Percentiles rank a stretch among this genome's conserved stretches.
Conservation (phyloP, 2,329 filamentous ascomycete genomes). For the Aspergillus persii region DNA sequence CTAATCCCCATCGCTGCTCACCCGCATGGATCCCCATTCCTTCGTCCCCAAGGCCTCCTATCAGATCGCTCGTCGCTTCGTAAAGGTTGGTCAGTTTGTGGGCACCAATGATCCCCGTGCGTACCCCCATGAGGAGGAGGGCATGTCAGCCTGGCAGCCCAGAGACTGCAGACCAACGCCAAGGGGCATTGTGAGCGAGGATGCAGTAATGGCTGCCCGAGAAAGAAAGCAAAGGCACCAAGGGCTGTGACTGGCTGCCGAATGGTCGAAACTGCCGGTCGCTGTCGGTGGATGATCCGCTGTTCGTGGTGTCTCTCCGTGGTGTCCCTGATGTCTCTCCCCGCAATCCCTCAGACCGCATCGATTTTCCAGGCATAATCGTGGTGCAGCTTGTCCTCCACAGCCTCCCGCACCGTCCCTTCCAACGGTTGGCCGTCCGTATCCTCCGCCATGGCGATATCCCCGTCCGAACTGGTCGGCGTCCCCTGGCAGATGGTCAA, state of each 20-base stretch:
- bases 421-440: slow-evolving; percentile 48
- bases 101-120: background rate
- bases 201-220: background rate
- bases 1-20: background rate
- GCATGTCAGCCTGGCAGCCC: too few species aligned
- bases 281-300: background rate
- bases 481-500: slow-evolving; percentile 61
- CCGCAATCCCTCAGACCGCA: slow-evolving; percentile 27
- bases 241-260: too few species aligned
- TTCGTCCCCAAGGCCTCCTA: background rate
- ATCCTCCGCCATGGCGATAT: slow-evolving; percentile 46
- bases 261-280: background rate
- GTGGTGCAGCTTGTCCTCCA: slow-evolving; percentile 55
- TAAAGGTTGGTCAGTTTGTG: background rate
- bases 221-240: background rate
- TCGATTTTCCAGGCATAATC: slow-evolving; percentile 41
- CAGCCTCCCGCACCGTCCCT: slow-evolving; percentile 60
- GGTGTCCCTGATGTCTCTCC: background rate
- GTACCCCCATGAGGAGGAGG: background rate
- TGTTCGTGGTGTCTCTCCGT: background rate
- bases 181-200: background rate
- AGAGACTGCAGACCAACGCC: background rate
- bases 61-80: background rate
- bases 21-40: background rate
- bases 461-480: slow-evolving; percentile 39